Conservation (phyloP, 805 yeast species). For the Ogataea pilisensis region DNA sequence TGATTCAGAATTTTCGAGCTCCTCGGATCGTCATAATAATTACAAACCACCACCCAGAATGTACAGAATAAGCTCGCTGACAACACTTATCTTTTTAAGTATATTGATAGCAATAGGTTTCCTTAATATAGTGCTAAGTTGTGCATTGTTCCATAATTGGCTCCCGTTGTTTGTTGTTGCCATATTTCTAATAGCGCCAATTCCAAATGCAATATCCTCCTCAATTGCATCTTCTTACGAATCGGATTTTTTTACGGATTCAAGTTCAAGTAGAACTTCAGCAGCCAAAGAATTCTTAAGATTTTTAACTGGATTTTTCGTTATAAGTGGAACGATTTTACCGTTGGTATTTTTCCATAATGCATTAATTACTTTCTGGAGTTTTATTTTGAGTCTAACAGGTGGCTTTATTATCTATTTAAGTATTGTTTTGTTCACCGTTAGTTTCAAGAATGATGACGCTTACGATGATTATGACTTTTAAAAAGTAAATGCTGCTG, state of each 20-base stretch:
- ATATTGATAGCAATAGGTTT: slow-evolving; percentile 84
- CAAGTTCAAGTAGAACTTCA: slow-evolving; percentile 13
- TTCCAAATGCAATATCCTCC: slow-evolving; percentile 31
- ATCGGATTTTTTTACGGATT: slow-evolving; percentile 28
- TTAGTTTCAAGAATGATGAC: slow-evolving; percentile 62
- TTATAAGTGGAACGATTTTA: slow-evolving; percentile 30
- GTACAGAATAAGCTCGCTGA: slow-evolving; percentile 49
- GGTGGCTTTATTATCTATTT: slow-evolving; percentile 86
- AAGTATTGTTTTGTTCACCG: slow-evolving; percentile 75
- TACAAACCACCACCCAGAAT: slow-evolving; percentile 1
- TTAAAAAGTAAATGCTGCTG: slow-evolving; percentile 5
- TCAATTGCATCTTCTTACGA: slow-evolving; percentile 25
- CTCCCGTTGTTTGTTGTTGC: slow-evolving; percentile 68
- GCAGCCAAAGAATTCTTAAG: slow-evolving; percentile 27
- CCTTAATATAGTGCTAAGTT: slow-evolving; percentile 78
- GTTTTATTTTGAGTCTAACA: slow-evolving; percentile 56
- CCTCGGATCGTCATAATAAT: no score
- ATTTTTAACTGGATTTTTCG: slow-evolving; percentile 31
- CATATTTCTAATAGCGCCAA: slow-evolving; percentile 32
- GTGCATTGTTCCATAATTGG: slow-evolving; percentile 86
- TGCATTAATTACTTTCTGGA: slow-evolving; percentile 24
- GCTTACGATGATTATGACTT: slow-evolving; percentile 39
- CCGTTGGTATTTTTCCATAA: slow-evolving; percentile 32
- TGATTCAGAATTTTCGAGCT: no score
- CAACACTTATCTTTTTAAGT: slow-evolving; percentile 70